A percentile compares a stretch with the other conserved stretches of the same genome.
phyloP scores from a whole-genome alignment of 1,139 yeast genomes.

The Suhomyces kunorum region DNA sequence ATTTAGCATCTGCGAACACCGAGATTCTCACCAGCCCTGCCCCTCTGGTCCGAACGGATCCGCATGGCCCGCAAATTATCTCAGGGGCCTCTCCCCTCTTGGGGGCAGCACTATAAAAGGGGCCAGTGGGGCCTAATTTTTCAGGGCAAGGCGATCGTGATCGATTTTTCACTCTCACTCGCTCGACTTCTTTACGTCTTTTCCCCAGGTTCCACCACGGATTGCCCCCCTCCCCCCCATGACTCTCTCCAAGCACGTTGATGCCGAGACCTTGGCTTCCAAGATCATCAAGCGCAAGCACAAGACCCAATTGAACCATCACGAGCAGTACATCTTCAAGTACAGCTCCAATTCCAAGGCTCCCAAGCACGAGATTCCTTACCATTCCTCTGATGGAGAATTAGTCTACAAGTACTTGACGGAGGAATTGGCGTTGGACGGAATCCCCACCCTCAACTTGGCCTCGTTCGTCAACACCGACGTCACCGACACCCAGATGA shows the following conservation, averaged over 20 bases:
- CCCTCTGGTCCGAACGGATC: background rate
- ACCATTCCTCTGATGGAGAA: slow-evolving; percentile 51
- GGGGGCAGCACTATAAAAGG: background rate
- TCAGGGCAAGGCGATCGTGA: no score
- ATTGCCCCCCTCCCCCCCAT: slow-evolving; percentile 19
- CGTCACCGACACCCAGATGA: slow-evolving; percentile 47
- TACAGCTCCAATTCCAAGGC: slow-evolving; percentile 36
- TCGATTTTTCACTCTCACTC: background rate
- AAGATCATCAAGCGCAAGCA: slow-evolving; percentile 29
- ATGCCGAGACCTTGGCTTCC: slow-evolving; percentile 26
- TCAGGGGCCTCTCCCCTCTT: background rate
- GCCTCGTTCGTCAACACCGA: slow-evolving; percentile 89
- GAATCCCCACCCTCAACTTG: slow-evolving; percentile 77
- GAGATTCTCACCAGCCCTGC: background rate
- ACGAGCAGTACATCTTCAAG: slow-evolving; percentile 36
- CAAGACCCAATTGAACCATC: slow-evolving; percentile 24
- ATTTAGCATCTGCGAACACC: background rate
- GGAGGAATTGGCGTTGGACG: slow-evolving; percentile 79
- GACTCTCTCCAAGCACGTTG: slow-evolving; percentile 32
- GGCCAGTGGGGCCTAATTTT: background rate
- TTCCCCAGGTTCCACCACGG: no score
- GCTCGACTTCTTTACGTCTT: background rate
- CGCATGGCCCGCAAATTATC: background rate
- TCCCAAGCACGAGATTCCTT: slow-evolving; percentile 60
- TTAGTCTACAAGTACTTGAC: slow-evolving; percentile 64